Evolutionary conservation across 164 flowering plant genomes (phyloP).

Genomic region (Kingdonia uniflora): DNA sequence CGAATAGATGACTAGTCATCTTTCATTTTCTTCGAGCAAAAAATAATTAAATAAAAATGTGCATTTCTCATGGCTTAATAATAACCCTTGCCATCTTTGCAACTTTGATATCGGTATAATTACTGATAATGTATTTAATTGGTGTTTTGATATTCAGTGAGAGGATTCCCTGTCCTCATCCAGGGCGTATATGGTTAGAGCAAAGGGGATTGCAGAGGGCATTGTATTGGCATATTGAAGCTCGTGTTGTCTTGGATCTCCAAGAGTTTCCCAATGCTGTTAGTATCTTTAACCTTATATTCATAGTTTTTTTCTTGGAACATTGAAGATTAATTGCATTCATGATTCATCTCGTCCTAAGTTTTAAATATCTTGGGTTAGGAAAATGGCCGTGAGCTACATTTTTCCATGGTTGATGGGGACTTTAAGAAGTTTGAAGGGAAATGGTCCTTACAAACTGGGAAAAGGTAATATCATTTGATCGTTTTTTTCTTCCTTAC

Average conservation of each 20-base stretch:
- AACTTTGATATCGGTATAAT: background rate
- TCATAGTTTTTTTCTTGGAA: background rate
- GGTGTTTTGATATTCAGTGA: slow-evolving; percentile 31
- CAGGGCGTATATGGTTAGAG: slow-evolving; percentile 93
- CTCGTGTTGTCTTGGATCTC: slow-evolving; percentile 93
- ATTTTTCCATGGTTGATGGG: slow-evolving; percentile 93
- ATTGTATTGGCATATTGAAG: slow-evolving; percentile 95
- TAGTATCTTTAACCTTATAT: slow-evolving; percentile 7
- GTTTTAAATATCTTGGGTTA: slow-evolving; percentile 14
- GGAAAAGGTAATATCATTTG: slow-evolving; percentile 37
- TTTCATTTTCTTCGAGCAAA: too few relatives aligned
- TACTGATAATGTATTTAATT: background rate
- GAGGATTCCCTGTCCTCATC: slow-evolving; percentile 87
- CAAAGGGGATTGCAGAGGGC: slow-evolving; percentile 90
- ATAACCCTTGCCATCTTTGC: background rate
- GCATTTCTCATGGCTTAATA: too few relatives aligned
- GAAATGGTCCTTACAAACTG: slow-evolving; percentile 71
- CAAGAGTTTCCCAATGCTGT: slow-evolving; percentile 58
- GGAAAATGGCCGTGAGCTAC: slow-evolving; percentile 64
- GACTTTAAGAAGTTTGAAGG: slow-evolving; percentile 98
- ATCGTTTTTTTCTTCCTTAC: too few relatives aligned
- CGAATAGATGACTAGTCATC: too few relatives aligned
- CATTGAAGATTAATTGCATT: too few relatives aligned
- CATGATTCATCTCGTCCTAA: too few relatives aligned
- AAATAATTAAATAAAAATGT: too few relatives aligned